Conservation (phyloP, 2,329 filamentous ascomycete genomes). For the Huntiella decipiens region DNA sequence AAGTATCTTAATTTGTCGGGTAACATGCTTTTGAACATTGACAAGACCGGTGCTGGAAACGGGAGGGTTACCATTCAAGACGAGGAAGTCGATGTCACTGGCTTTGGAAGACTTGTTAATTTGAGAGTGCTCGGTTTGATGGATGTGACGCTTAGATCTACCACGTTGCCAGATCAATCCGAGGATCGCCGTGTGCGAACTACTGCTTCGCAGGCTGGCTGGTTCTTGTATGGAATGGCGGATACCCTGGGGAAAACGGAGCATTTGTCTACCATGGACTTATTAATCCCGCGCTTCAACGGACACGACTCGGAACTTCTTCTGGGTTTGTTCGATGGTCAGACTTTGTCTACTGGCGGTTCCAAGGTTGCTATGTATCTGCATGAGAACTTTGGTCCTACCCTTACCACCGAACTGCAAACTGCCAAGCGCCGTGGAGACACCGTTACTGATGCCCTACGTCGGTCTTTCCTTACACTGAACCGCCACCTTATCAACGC, state of each 20-base stretch:
- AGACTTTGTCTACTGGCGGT: constrained; percentile 70
- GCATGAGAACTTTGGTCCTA: constrained; percentile 82
- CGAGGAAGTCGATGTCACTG: constrained; percentile 36
- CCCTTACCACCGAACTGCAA: constrained; percentile 68
- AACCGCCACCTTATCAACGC: constrained; percentile 89
- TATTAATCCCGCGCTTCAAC: constrained; percentile 83
- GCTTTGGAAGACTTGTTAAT: constrained; percentile 71
- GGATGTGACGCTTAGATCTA: constrained; percentile 91
- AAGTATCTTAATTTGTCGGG: constrained; percentile 92
- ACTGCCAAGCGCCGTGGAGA: constrained; percentile 47
- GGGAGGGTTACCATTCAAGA: constrained; percentile 1
- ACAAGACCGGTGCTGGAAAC: constrained; percentile 27
- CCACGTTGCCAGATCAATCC: constrained; percentile 83
- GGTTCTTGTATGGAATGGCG: constrained; percentile 91
- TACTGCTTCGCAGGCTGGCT: constrained; percentile 83
- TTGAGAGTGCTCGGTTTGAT: constrained; percentile 81
- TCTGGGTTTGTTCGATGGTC: constrained; percentile 89
- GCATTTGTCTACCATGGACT: constrained; percentile 85
- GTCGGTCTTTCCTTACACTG: constrained; percentile 68
- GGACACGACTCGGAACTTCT: constrained; percentile 79
- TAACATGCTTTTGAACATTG: constrained; percentile 90
- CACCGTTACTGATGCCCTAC: constrained; percentile 61
- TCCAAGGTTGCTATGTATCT: constrained; percentile 93
- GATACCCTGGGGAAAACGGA: constrained; percentile 86
- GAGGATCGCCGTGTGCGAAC: constrained; percentile 90